Base-by-base conservation (phyloP, 2,329 filamentous ascomycete species). In the Nemania serpens region DNA sequence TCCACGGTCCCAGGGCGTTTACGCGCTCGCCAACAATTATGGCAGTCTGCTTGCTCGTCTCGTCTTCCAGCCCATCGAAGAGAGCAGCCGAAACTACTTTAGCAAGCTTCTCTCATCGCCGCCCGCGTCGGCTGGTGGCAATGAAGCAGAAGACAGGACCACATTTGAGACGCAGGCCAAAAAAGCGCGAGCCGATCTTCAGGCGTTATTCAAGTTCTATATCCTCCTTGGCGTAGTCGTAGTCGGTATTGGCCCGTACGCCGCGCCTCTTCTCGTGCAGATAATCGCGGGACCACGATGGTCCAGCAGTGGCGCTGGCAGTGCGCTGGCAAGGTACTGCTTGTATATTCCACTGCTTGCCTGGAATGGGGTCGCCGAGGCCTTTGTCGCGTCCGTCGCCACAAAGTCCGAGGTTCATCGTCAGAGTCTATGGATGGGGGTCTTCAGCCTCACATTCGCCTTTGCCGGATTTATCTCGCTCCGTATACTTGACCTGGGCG, bases 281-380 rank as follows among this genome's bases (percentile, higher is more conserved):
- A 77, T 96, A 5, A 80, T 98, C 1, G 91, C 93, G 0, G 93
- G 94, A 1, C 79, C 82, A 0, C 84, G 83, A 58, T 99, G 95
- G 95, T 82, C 86, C 0, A 81, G 81, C 3, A 88, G 89, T 0
- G 89, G 89, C 45, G 91, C 93, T 0, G 88, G 88, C 5, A 75
- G 82, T 9, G 88, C 95, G 3, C 82, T 99, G 6, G 87, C 88
- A 0, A 84, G 83, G 0, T 99, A 97, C 76, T 93, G 91, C 78
- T 93, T 92, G 75, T 98, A 97, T 77, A 91, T 99, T 61, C 95
- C 95, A 0, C 87, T 98, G 25, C 83, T 98, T 3, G 95, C 94
- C 2, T 79, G 96, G 69, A 99, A 99, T 71, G 95, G 95, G 53
- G 86, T 98, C 20, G 87, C 90, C 1, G 95, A 99, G 77, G 91